These are phyloP conservation scores for Euphorbia celastroides DNA, from an alignment of 441 rosid genomes.

Conservation along the genomic window DNA sequence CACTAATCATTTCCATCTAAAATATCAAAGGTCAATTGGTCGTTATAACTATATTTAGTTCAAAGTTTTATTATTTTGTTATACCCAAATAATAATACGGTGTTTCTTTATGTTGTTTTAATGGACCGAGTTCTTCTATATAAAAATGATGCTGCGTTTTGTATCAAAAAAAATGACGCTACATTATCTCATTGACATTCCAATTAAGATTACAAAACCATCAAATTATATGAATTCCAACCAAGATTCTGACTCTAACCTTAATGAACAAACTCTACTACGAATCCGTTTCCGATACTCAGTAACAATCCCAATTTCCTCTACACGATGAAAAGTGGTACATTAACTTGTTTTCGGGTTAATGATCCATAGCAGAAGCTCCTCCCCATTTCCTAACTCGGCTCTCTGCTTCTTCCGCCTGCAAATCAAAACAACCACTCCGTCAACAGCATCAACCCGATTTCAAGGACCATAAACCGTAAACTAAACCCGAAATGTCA, in stretches of 20 bases:
- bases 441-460: background rate
- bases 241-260: background rate
- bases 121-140: no score
- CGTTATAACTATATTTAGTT: no score
- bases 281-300: background rate
- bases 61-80: no score
- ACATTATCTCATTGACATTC: background rate
- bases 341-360: background rate
- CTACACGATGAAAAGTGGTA: background rate
- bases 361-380: constrained; percentile 23
- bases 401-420: constrained; percentile 73
- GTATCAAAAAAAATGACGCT: no score
- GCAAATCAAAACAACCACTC: constrained; percentile 9
- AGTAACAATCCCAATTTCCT: no score
- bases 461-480: background rate
- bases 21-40: no score
- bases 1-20: no score
- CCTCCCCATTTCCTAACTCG: constrained; percentile 88
- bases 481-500: background rate
- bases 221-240: background rate
- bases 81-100: no score
- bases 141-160: no score
- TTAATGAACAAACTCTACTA: background rate
- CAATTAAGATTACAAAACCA: background rate
- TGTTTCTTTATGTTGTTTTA: no score